Evolutionary conservation across 768 basidiomycete species (phyloP), one percentile per base, ranked within the genome.

Genomic region (Fibroporia radiculosa): DNA sequence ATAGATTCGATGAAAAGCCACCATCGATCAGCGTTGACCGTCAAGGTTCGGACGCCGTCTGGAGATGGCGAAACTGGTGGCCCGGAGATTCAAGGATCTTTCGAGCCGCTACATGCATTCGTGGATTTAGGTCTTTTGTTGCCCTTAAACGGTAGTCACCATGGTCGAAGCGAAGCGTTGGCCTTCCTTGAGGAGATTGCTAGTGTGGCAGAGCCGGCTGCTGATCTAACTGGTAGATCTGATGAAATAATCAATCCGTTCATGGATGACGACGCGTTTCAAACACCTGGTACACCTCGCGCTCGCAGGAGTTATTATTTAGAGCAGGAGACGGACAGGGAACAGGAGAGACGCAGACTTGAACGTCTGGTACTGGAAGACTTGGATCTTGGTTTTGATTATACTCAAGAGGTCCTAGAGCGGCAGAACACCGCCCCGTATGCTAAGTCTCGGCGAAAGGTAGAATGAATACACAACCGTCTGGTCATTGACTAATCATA

Each of bases 21-120:
- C 5, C 25, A 29, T 23, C 16, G 36, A n/a, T 42, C 49, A 11
- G 54, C 54, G 1, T 14, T 55, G 10, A 14, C 23, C 0, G 41
- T 44, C 10, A 52, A 47, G 32, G 44, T 50, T 27, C 47, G 45
- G 11, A 45, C 24, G n/a, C 27, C 14, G 8, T 13, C 40, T 40
- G 0, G 6, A 24, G 43, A 14, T 1, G n/a, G n/a, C n/a, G n/a
- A n/a, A n/a, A n/a, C n/a, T n/a, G n/a, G n/a, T n/a, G n/a, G n/a
- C n/a, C n/a, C n/a, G 28, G 56, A 66, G 4, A 40, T 78, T 25
- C 66, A 72, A 23, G 55, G 77, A n/a, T 56, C 58, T n/a, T 39
- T 77, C 6, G 66, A 67, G 8, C 84, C 91, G 8, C 53, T 93
- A 8, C 90, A 92, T 55, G 32, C 85, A n/a, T 88, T 90, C 56